Evolutionary conservation across 306 rosid species (phyloP), one percentile per base, ranked within the genome.

Genomic region (Fragaria ananassa): DNA sequence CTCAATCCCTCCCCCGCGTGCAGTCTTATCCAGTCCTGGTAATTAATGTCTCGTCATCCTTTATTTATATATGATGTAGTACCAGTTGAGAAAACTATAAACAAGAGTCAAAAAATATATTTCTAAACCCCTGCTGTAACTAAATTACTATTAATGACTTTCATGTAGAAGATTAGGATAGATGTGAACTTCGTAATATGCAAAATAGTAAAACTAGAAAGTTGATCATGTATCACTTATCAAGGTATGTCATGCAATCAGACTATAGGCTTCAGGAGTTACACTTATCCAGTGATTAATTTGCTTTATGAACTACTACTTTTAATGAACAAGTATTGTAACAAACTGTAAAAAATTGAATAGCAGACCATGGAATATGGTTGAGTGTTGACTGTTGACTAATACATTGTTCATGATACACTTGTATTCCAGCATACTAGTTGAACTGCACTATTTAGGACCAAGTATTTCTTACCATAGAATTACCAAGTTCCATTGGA

Each of bases 1-100:
- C 74, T 51, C 91, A 17, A 81, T 91, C 67, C 96, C 86, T 44
- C 92, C 83, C 35, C 98, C 98, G 0, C 96, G 98, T 11, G 98
- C 96, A 45, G 90, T 91, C 74, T 66, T 94, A 76, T 94, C 98
- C 60, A 94, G 98, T 83, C 95, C 96, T 45, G 89, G 98, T 94
- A 89, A 82, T 70, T 94, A 89, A 82, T 70, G 62, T 41, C 53
- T 37, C 3, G 29, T 57, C 18, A 25, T 39, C 47, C 21, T 57
- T 12, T 4, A 23, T 73, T 42, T 21, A 11, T 31, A 11, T 31
- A 21, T 41, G 25, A 8, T 63, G 10, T 14, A 11, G 41, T 61
- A 27, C 39, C 19, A 61, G 39, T 31, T 13, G 67, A 29, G 67
- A 29, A 27, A 29, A 61, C 34, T 9, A 23, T 21, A 10, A 57